Evolutionary conservation across 2,329 filamentous ascomycete species (phyloP).

Genomic region (Zasmidium angulare): DNA sequence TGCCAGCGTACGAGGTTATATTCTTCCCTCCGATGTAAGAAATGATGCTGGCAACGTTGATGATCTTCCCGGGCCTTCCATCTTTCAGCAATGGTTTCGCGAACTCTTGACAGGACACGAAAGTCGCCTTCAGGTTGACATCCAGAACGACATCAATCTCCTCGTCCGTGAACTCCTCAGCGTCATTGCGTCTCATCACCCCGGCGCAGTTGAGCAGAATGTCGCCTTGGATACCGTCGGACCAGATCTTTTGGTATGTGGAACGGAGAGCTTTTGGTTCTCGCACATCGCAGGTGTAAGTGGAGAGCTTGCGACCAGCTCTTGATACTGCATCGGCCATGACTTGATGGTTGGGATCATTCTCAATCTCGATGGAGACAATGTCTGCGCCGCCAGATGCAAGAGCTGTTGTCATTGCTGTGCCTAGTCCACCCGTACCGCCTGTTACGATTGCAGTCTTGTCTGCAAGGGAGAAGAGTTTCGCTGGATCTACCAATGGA

Average conservation of each 20-base stretch:
- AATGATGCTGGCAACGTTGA: slow-evolving; percentile 30
- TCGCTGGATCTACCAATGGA: slow-evolving; percentile 16
- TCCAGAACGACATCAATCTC: slow-evolving; percentile 31
- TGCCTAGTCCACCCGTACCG: slow-evolving; percentile 22
- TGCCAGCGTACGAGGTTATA: slow-evolving; percentile 81
- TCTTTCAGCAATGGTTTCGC: slow-evolving; percentile 25
- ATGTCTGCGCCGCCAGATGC: slow-evolving; percentile 29
- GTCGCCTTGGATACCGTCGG: slow-evolving; percentile 26
- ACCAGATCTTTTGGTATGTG: slow-evolving; percentile 21
- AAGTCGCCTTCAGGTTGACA: slow-evolving; percentile 27
- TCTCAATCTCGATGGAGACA: slow-evolving; percentile 28
- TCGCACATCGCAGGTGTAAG: slow-evolving; percentile 20
- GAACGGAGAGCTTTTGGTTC: slow-evolving; percentile 15
- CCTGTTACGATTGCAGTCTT: slow-evolving; percentile 26
- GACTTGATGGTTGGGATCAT: slow-evolving; percentile 14
- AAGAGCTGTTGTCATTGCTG: slow-evolving; percentile 38
- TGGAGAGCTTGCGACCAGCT: slow-evolving; percentile 13
- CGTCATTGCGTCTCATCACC: slow-evolving; percentile 29
- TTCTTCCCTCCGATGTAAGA: slow-evolving; percentile 53
- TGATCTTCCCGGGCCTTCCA: slow-evolving; percentile 25
- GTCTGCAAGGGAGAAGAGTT: slow-evolving; percentile 22
- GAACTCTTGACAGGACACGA: slow-evolving; percentile 25
- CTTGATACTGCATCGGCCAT: slow-evolving; percentile 7
- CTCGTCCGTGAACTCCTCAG: slow-evolving; percentile 30
- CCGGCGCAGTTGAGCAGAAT: slow-evolving; percentile 34